A percentile compares a stretch with the other conserved stretches of the same genome.
These are phyloP conservation scores for Ophiocordyceps camponoti-leonardi DNA, from an alignment of 2,329 filamentous ascomycete species.

Conservation along the genomic window DNA sequence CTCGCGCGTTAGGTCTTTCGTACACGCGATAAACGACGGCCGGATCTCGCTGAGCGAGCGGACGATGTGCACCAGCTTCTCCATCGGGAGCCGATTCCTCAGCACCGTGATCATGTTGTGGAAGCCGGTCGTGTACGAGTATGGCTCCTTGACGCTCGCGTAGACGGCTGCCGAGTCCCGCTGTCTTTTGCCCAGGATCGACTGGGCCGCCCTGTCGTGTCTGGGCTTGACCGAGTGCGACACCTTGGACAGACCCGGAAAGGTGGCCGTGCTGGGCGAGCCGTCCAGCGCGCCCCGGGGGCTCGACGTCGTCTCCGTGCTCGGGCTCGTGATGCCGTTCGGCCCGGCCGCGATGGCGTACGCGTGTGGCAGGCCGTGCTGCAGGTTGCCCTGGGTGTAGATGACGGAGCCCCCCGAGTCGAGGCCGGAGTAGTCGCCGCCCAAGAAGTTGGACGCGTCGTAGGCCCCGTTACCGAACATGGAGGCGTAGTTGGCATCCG, in stretches of 20 bases:
- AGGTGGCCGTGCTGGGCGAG: constrained; percentile 21
- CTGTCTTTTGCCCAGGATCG: constrained; percentile 38
- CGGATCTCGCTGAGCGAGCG: constrained; percentile 79
- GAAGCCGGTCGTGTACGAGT: constrained; percentile 79
- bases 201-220: constrained; percentile 24
- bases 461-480: constrained; percentile 36
- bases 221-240: constrained; percentile 22
- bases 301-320: constrained; percentile 44
- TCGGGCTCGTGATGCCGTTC: constrained; percentile 45
- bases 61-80: constrained; percentile 67
- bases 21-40: constrained; percentile 84
- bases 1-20: constrained; percentile 69
- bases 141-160: constrained; percentile 75
- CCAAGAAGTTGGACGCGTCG: constrained; percentile 25
- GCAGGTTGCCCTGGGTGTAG: constrained; percentile 39
- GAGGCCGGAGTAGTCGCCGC: constrained; percentile 34
- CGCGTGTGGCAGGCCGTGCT: constrained; percentile 46
- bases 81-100: constrained; percentile 58
- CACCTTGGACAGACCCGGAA: constrained; percentile 10
- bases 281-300: constrained; percentile 41
- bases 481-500: constrained; percentile 22
- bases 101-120: constrained; percentile 74
- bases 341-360: constrained; percentile 47
- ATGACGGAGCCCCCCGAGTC: constrained; percentile 28
- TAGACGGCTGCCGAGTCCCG: constrained; percentile 76